Percentiles rank a stretch among this genome's conserved stretches.
phyloP scores from a whole-genome alignment of 441 rosid genomes.

The Populus tomentosa region DNA sequence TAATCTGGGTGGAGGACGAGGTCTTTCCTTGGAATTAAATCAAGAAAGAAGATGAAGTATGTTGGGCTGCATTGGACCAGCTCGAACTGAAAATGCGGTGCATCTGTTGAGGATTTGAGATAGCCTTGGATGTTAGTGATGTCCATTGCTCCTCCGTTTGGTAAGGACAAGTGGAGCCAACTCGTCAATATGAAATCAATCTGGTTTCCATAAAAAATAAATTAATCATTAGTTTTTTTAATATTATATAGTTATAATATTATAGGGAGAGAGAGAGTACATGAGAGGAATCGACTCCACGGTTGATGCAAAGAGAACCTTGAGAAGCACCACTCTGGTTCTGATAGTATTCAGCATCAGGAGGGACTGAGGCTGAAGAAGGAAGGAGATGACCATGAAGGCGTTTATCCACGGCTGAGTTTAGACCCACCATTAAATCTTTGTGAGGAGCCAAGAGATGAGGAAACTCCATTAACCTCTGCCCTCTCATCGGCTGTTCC shows the following conservation, averaged over 20 bases:
- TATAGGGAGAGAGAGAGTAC: background rate
- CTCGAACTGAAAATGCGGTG: constrained; percentile 14
- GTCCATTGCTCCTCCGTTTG: constrained; percentile 8
- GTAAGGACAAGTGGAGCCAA: constrained; percentile 11
- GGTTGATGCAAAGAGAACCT: constrained; percentile 19
- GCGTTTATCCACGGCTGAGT: constrained; percentile 11
- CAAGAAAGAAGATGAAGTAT: constrained; percentile 15
- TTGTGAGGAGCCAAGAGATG: constrained; percentile 16
- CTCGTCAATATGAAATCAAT: constrained; percentile 15
- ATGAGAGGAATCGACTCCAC: constrained; percentile 13
- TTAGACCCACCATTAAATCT: constrained; percentile 5
- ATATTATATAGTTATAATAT: no score
- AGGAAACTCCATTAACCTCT: constrained; percentile 18
- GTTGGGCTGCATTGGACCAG: constrained; percentile 19
- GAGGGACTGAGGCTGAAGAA: constrained; percentile 15
- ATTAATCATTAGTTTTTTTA: no score
- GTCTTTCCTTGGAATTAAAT: constrained; percentile 19
- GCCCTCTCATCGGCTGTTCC: background rate
- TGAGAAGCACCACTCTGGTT: constrained; percentile 1
- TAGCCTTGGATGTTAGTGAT: constrained; percentile 14
- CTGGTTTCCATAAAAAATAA: background rate
- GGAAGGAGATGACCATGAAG: constrained; percentile 18
- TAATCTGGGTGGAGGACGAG: constrained; percentile 19
- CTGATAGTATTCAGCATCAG: constrained; percentile 20
- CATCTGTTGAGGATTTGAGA: constrained; percentile 17